These are phyloP conservation scores for Solanum tarapatanum DNA, from an alignment of 257 asterid genomes.

Conservation along the genomic window DNA sequence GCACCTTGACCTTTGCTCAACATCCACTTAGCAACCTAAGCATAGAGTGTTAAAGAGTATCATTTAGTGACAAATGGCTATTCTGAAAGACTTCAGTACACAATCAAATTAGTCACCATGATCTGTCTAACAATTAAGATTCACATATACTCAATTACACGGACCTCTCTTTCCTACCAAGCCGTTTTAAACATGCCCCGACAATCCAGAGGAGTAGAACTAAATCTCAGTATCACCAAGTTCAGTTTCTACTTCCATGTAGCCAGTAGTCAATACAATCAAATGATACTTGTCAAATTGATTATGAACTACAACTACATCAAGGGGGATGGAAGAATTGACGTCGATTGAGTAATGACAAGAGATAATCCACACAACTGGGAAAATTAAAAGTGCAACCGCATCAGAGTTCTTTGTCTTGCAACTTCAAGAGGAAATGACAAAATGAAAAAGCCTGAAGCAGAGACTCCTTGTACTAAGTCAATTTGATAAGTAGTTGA, in stretches of 20 bases:
- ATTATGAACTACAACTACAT: neutral
- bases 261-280: slow-evolving; percentile 24
- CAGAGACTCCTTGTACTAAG: neutral
- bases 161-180: neutral
- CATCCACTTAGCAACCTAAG: slow-evolving; percentile 11
- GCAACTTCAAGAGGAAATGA: neutral
- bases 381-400: neutral
- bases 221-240: neutral
- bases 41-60: neutral
- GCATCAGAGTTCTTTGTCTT: neutral
- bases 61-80: neutral
- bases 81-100: neutral
- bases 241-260: slow-evolving; percentile 48
- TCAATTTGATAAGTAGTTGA: neutral
- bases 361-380: neutral
- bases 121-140: neutral
- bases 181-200: neutral
- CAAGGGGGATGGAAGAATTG: neutral
- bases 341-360: neutral
- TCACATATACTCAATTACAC: neutral
- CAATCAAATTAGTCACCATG: neutral
- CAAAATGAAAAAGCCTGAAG: neutral
- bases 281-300: neutral
- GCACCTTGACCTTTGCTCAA: slow-evolving; percentile 13
- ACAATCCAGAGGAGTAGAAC: neutral